Base-by-base conservation (phyloP, 345 rosid genomes). In the Gossypium anomalum region DNA sequence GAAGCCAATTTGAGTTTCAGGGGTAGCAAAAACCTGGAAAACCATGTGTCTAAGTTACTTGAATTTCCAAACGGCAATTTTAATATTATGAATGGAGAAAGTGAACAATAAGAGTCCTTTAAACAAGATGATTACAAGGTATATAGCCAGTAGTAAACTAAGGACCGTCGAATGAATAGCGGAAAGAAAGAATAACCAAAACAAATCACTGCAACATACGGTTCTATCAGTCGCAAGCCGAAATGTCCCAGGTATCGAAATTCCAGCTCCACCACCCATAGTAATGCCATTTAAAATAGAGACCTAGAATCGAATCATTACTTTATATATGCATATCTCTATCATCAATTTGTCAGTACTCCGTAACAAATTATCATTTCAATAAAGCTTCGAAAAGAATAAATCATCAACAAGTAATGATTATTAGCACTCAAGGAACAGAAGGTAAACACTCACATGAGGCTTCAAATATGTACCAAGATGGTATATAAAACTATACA, bases 241-340 rank as follows among this genome's bases (percentile, higher is more conserved):
- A 70, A 93, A 89, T 76, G 93, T 86, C 71, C 97, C 97, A 60
- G 98, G 97, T 61, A 95, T 88, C 13, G 98, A 93, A 82, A 95
- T 86, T 84, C 98, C 97, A 70, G 91, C 87, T 41, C 99, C 97
- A 64, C 99, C 99, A 64, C 97, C 98, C 98, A 95, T 93, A 43
- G 97, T 93, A 78, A 88, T 85, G 73, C 98, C 99, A 72, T 95
- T 79, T 84, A 95, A 81, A 70, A 93, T 75, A 49, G 98, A 97
- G 47, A 70, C 60, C 73, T 70, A 52, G 60, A 70, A 51, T 51
- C 73, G 22, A 70, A 29, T 70, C 48, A 61, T 56, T 29, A 73
- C 25, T 15, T 61, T 29, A 3, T 49, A 58, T 22, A 44, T 45
- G 5, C 20, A 20, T 12, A 6, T 48, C 58, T 51, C 61, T 52